phyloP scores from a whole-genome alignment of 208 protist species.

The Acanthamoeba pearcei region DNA sequence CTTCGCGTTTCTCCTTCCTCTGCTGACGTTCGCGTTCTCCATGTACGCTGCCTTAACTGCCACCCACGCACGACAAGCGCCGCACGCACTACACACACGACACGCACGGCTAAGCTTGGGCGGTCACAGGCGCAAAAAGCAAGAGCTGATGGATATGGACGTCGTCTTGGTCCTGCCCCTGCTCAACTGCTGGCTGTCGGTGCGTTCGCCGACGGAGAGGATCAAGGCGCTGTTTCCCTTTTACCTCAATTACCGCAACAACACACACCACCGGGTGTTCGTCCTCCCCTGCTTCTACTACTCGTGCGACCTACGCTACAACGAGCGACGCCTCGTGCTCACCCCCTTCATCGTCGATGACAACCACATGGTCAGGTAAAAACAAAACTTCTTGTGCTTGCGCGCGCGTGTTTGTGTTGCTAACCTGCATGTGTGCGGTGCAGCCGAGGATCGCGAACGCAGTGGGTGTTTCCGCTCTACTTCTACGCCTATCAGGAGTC shows the following conservation, averaged over 20 bases:
- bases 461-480: constrained; percentile 27
- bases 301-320: background rate
- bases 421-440: too few species aligned
- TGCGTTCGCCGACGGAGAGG: background rate
- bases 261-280: background rate
- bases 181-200: background rate
- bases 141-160: too few species aligned
- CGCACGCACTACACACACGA: too few species aligned
- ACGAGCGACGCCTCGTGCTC: background rate
- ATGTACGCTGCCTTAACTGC: background rate
- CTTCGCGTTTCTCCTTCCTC: background rate
- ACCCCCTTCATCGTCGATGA: background rate
- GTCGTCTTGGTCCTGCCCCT: background rate
- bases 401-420: too few species aligned
- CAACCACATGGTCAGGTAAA: background rate
- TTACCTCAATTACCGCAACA: background rate
- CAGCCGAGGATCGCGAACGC: background rate
- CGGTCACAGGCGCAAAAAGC: background rate
- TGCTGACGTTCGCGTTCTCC: background rate
- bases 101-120: too few species aligned
- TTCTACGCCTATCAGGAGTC: background rate
- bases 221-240: background rate
- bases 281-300: constrained; percentile 16
- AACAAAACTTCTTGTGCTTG: too few species aligned
- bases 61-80: background rate